Evolutionary conservation across 148 eudicot species (phyloP).

Genomic region (Dysphania ambrosioides): DNA sequence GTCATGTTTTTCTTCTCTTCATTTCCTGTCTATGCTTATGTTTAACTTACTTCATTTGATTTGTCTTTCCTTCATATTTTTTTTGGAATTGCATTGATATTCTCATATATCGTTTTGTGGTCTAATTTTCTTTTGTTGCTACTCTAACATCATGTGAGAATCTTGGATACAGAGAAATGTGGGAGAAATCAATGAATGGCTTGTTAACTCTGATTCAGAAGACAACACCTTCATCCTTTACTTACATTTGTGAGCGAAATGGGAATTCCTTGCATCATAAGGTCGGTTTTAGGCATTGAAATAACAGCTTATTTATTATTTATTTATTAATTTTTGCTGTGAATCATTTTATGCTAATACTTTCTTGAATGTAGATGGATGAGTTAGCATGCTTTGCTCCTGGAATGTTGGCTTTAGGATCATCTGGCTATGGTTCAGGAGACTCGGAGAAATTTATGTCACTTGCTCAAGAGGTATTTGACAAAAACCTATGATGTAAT

Average conservation of each 20-base stretch:
- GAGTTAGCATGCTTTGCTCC: constrained; percentile 99
- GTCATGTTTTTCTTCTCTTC: neutral
- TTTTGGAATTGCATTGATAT: too few relatives aligned
- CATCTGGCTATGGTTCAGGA: constrained; percentile 72
- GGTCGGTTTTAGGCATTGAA: constrained; percentile 39
- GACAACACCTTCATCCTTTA: constrained; percentile 78
- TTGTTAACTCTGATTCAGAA: constrained; percentile 72
- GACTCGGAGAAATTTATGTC: constrained; percentile 62
- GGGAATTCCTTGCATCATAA: constrained; percentile 59
- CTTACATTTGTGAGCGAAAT: constrained; percentile 80
- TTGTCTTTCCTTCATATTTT: too few relatives aligned
- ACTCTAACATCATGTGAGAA: constrained; percentile 12
- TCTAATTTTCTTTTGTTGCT: constrained; percentile 7
- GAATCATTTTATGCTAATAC: neutral
- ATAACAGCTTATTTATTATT: neutral
- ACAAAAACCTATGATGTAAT: neutral
- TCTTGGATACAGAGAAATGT: constrained; percentile 72
- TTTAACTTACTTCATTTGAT: too few relatives aligned
- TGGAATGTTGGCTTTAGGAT: constrained; percentile 94
- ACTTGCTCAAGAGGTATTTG: constrained; percentile 88
- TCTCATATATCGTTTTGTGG: neutral
- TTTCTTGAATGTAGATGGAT: constrained; percentile 70
- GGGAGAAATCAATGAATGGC: constrained; percentile 97
- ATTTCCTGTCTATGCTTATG: neutral
- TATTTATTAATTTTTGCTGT: too few relatives aligned